Evolutionary conservation across 345 rosid species (phyloP), one percentile per base, ranked within the genome.

Genomic region (Populus euphratica): DNA sequence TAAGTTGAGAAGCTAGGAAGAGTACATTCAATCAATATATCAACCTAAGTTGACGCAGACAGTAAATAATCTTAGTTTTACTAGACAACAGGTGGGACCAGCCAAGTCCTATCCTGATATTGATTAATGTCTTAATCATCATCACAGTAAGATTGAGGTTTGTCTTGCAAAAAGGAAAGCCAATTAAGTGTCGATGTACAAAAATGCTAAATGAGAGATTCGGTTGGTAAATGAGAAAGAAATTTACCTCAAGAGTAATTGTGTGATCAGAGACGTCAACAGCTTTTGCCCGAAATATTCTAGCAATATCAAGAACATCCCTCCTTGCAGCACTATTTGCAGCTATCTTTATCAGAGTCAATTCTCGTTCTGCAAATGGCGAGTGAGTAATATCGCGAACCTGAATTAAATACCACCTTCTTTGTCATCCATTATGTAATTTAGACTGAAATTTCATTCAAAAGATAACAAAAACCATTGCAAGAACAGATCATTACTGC

Each of bases 251-350:
- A 39, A 91, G 89, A 41, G 95, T 89, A 69, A 91, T 86, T 74
- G 95, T 91, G 74, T 91, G 95, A 80, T 91, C 92, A 38, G 93
- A 91, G 29, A 91, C 91, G 43, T 91, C 92, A 81, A 89, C 90
- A 54, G 92, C 93, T 79, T 65, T 86, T 56, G 95, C 95, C 76
- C 95, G 82, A 86, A 91, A 91, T 82, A 89, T 89, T 82, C 82
- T 89, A 68, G 93, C 95, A 73, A 85, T 88, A 69, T 91, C 95
- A 75, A 91, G 88, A 72, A 89, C 87, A 72, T 89, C 93, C 73
- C 95, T 85, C 79, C 95, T 82, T 36, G 93, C 92, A 81, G 89
- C 61, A 77, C 87, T 27, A 75, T 89, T 89, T 64, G 84, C 93
- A 25, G 95, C 89, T 59, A 91, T 79, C 86, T 91, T 91, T 77